A percentile compares a stretch with the other conserved stretches of the same genome.
Evolutionary conservation across 257 asterid species (phyloP).

Genomic region (Voacanga thouarsii): DNA sequence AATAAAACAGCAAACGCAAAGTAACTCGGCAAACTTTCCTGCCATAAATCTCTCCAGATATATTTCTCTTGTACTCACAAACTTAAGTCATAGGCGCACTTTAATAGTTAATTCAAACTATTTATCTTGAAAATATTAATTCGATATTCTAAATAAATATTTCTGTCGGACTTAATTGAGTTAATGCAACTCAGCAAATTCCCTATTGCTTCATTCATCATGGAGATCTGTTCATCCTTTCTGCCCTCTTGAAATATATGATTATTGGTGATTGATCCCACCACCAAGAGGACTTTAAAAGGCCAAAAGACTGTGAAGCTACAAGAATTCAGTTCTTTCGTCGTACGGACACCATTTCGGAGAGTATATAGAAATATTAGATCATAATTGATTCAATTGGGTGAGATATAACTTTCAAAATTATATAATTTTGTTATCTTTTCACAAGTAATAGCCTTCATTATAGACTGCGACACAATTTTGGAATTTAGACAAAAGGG

Average conservation of each 20-base stretch:
- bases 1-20: not conserved
- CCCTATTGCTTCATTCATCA: not conserved
- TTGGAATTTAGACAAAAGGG: not conserved
- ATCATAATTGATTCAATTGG: not conserved
- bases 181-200: not conserved
- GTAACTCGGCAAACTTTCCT: no score
- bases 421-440: not conserved
- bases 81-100: not conserved
- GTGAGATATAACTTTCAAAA: slow-evolving; percentile 13
- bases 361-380: not conserved
- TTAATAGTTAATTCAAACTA: no score
- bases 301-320: slow-evolving; percentile 2
- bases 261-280: slow-evolving; percentile 1
- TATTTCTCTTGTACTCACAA: not conserved
- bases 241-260: no score
- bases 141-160: no score
- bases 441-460: slow-evolving; percentile 3
- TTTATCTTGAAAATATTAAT: no score
- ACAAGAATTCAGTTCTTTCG: not conserved
- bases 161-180: no score
- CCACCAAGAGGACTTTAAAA: not conserved
- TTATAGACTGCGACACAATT: not conserved
- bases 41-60: no score
- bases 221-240: not conserved
- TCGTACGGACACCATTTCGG: not conserved